A percentile compares a stretch with the other conserved stretches of the same genome.
phyloP scores from a whole-genome alignment of 306 rosid genomes.

The Fragaria ananassa region DNA sequence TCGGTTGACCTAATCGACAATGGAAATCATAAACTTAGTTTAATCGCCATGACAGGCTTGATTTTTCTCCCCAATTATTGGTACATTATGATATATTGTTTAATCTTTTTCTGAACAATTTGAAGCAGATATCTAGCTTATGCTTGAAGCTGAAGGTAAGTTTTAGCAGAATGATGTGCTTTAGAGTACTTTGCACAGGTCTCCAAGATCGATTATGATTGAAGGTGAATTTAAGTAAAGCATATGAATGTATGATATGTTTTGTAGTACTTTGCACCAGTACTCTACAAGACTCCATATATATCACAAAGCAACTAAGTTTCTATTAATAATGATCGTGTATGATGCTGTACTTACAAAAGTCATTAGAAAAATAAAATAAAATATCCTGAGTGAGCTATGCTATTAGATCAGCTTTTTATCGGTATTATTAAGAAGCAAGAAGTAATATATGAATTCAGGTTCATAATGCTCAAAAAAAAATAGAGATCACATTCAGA shows the following conservation, averaged over 20 bases:
- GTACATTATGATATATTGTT: not conserved
- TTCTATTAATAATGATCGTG: not conserved
- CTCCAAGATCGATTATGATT: not conserved
- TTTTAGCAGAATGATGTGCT: not conserved
- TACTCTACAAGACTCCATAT: not conserved
- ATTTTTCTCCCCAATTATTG: not conserved
- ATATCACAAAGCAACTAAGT: not conserved
- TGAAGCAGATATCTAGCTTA: not conserved
- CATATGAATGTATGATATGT: too few relatives aligned
- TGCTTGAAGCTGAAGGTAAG: conserved; percentile 6
- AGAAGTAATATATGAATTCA: too few relatives aligned
- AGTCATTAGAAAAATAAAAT: not conserved
- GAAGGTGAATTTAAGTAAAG: too few relatives aligned
- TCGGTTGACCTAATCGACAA: not conserved
- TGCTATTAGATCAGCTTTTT: not conserved
- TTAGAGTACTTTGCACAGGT: not conserved
- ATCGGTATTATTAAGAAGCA: too few relatives aligned
- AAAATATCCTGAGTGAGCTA: not conserved
- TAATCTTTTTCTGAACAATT: not conserved
- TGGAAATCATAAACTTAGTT: not conserved
- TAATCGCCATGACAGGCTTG: not conserved
- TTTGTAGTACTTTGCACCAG: not conserved
- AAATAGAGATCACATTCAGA: not conserved
- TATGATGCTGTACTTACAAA: not conserved
- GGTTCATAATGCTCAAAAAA: not conserved